These are phyloP conservation scores for Nigrospora sphaerica DNA, from an alignment of 2,329 filamentous ascomycete species.

Conservation along the genomic window DNA sequence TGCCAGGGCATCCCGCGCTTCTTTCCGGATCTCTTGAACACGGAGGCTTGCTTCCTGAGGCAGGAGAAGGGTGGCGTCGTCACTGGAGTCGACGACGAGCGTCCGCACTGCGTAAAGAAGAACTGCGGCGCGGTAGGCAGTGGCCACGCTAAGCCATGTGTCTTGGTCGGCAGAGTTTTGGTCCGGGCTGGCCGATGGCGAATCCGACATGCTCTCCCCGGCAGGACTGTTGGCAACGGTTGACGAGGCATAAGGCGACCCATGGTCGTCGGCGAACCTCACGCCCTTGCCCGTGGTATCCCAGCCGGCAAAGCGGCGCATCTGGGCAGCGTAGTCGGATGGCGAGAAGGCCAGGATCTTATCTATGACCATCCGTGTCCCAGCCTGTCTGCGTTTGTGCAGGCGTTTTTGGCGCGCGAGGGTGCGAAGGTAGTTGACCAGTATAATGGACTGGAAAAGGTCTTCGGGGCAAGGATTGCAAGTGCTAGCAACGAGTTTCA, in stretches of 20 bases:
- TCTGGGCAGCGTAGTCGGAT: slow-evolving; percentile 2
- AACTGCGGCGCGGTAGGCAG: slow-evolving; percentile 3
- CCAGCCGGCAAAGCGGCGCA: slow-evolving; percentile 6
- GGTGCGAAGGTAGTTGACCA: slow-evolving; percentile 7
- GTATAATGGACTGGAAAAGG: slow-evolving; percentile 4
- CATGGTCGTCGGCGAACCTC: neutral
- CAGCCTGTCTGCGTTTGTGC: neutral
- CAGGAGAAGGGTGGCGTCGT: neutral
- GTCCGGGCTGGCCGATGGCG: neutral
- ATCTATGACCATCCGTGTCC: slow-evolving; percentile 5
- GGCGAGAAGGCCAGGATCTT: slow-evolving; percentile 5
- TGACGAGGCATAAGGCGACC: neutral
- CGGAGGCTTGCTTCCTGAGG: neutral
- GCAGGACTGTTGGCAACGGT: neutral
- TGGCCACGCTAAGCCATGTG: slow-evolving; percentile 2
- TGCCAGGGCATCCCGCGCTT: neutral
- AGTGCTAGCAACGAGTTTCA: slow-evolving; percentile 3
- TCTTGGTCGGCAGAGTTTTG: neutral
- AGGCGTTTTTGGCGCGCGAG: neutral
- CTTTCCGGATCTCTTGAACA: neutral
- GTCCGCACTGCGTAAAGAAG: slow-evolving; percentile 4
- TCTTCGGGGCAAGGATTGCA: slow-evolving; percentile 6
- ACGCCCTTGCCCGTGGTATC: slow-evolving; percentile 3
- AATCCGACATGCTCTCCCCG: neutral
- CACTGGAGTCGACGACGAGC: slow-evolving; percentile 3